phyloP scores from a whole-genome alignment of 352 stramenopile genomes.

The Globisporangium splendens region DNA sequence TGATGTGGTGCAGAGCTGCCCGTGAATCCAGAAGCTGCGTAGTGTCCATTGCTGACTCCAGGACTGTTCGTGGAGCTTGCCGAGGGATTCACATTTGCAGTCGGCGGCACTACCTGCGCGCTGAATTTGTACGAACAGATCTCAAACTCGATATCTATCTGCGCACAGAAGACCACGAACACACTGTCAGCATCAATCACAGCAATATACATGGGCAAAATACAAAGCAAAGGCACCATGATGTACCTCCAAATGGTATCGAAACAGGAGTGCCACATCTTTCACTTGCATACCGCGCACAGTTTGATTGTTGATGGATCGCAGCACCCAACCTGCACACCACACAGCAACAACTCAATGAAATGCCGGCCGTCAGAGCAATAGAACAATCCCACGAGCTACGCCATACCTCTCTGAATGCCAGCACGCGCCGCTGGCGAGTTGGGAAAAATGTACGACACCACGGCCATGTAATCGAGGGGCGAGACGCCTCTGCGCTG shows the following conservation, averaged over 20 bases:
- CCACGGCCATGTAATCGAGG: slow-evolving; percentile 30
- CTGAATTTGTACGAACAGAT: neutral
- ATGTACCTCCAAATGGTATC: slow-evolving; percentile 29
- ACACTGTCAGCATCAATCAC: neutral
- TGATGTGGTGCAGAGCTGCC: neutral
- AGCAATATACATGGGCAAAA: neutral
- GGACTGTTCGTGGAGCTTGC: too few relatives aligned
- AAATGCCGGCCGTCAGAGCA: neutral
- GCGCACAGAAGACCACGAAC: neutral
- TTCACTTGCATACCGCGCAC: slow-evolving; percentile 30
- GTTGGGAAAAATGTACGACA: slow-evolving; percentile 54
- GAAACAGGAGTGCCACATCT: slow-evolving; percentile 41
- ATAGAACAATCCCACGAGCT: neutral
- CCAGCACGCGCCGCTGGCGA: slow-evolving; percentile 54
- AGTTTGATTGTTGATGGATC: slow-evolving; percentile 30
- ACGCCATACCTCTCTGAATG: slow-evolving; percentile 35
- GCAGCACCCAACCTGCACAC: slow-evolving; percentile 36
- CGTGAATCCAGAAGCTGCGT: neutral
- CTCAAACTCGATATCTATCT: slow-evolving; percentile 15
- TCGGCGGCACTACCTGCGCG: neutral
- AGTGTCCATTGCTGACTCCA: neutral
- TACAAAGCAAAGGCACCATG: neutral
- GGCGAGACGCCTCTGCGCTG: slow-evolving; percentile 18
- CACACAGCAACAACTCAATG: neutral
- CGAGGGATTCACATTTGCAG: neutral